phyloP scores from a whole-genome alignment of 2,329 filamentous ascomycete genomes.

The Thermoascus crustaceus region DNA sequence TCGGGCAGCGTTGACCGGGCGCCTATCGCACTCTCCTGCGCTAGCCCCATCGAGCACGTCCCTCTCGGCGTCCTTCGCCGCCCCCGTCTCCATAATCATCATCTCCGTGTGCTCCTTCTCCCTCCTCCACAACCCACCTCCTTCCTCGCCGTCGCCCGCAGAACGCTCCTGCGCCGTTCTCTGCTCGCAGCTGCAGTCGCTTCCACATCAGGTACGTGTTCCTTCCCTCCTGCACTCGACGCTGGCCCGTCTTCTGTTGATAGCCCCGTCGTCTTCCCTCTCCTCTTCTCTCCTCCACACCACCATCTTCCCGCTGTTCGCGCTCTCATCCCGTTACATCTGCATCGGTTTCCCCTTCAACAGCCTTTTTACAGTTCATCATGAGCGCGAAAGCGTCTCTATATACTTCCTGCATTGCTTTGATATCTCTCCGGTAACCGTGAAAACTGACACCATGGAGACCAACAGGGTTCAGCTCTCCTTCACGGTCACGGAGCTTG shows the following conservation, averaged over 20 bases:
- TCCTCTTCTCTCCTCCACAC: neutral
- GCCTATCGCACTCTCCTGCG: neutral
- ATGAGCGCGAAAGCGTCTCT: no score
- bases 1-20: neutral
- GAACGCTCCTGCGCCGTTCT: no score
- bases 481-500: neutral
- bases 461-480: neutral
- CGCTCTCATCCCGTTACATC: neutral
- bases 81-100: neutral
- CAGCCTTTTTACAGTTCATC: neutral
- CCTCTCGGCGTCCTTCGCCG: neutral
- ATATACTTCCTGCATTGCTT: no score
- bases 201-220: neutral
- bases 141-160: no score
- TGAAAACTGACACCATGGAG: slow-evolving; percentile 1
- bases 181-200: neutral
- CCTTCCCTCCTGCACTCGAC: neutral
- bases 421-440: neutral
- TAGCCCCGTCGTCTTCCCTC: neutral
- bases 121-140: neutral
- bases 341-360: neutral
- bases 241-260: neutral
- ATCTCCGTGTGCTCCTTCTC: neutral
- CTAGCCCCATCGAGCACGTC: slow-evolving; percentile 1
- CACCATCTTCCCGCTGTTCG: neutral